These are phyloP conservation scores for Cetraspora pellucida DNA, from an alignment of 192 early-diverging fungal genomes.

Conservation along the genomic window DNA sequence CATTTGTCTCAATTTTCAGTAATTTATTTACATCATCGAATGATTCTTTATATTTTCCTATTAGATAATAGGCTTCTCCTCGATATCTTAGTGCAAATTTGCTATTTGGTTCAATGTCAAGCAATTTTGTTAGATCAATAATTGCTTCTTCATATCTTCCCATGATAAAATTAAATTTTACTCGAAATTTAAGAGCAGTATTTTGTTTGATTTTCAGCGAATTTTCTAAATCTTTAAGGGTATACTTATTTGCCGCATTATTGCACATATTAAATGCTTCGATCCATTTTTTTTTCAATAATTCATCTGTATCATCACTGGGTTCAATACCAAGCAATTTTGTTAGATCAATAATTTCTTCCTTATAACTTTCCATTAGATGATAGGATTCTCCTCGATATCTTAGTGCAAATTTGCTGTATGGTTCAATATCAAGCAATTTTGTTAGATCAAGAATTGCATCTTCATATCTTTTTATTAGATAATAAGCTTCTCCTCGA, in stretches of 20 bases:
- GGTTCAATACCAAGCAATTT: no score
- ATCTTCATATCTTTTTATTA: no score
- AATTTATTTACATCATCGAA: slow-evolving; percentile 3
- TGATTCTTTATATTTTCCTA: not conserved
- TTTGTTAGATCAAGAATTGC: no score
- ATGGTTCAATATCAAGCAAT: no score
- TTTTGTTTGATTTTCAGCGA: no score
- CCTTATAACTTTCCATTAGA: no score
- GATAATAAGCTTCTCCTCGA: no score
- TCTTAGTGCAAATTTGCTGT: no score
- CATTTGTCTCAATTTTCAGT: slow-evolving; percentile 1
- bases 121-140: not conserved
- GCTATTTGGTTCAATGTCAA: not conserved
- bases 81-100: not conserved
- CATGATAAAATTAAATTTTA: not conserved
- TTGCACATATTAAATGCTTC: not conserved
- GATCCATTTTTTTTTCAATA: not conserved
- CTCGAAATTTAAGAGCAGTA: not conserved
- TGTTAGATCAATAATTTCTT: no score
- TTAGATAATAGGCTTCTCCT: not conserved
- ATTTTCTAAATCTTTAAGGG: not conserved
- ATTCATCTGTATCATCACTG: not conserved
- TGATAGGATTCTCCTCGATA: no score
- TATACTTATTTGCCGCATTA: not conserved
- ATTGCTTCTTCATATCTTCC: not conserved